Percentiles rank a stretch among this genome's conserved stretches.
Evolutionary conservation across 2,329 filamentous ascomycete species (phyloP).

Genomic region (Rhinocladiella mackenziei): DNA sequence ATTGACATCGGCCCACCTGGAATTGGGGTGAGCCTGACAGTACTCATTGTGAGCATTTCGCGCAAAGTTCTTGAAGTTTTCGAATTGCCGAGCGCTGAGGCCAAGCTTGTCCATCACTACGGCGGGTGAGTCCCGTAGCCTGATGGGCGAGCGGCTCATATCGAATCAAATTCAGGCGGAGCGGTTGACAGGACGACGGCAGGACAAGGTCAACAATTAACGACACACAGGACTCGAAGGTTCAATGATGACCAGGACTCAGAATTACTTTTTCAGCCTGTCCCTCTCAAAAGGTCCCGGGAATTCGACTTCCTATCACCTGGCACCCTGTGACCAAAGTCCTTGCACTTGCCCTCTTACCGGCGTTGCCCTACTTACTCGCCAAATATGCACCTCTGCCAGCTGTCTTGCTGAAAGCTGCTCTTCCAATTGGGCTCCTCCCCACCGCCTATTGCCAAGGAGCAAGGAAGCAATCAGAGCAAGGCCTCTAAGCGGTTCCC

Average conservation of each 20-base stretch:
- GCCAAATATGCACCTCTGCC: slow-evolving; percentile 11
- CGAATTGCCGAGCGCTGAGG: slow-evolving; percentile 20
- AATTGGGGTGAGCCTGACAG: slow-evolving; percentile 19
- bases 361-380: slow-evolving; percentile 2
- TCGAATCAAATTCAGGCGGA: slow-evolving; percentile 9
- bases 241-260: slow-evolving; percentile 1
- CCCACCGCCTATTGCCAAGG: slow-evolving; percentile 15
- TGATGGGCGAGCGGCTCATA: slow-evolving; percentile 22
- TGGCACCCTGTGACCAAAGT: slow-evolving; percentile 13
- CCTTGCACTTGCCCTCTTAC: too few relatives aligned
- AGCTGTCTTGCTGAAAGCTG: slow-evolving; percentile 4
- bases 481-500: slow-evolving; percentile 9
- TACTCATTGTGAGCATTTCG: slow-evolving; percentile 21
- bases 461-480: slow-evolving; percentile 5
- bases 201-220: slow-evolving; percentile 8
- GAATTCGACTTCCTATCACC: slow-evolving; percentile 14
- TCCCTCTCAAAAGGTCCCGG: too few relatives aligned
- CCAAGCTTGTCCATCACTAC: slow-evolving; percentile 20
- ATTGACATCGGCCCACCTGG: slow-evolving; percentile 22
- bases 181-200: slow-evolving; percentile 3
- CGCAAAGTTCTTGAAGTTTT: slow-evolving; percentile 26
- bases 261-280: slow-evolving; percentile 1
- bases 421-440: slow-evolving; percentile 19
- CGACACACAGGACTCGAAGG: slow-evolving; percentile 5
- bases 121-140: slow-evolving; percentile 22